These are phyloP conservation scores for Prorocentrum cordatum DNA, from an alignment of 169 alveolate genomes.

Conservation along the genomic window DNA sequence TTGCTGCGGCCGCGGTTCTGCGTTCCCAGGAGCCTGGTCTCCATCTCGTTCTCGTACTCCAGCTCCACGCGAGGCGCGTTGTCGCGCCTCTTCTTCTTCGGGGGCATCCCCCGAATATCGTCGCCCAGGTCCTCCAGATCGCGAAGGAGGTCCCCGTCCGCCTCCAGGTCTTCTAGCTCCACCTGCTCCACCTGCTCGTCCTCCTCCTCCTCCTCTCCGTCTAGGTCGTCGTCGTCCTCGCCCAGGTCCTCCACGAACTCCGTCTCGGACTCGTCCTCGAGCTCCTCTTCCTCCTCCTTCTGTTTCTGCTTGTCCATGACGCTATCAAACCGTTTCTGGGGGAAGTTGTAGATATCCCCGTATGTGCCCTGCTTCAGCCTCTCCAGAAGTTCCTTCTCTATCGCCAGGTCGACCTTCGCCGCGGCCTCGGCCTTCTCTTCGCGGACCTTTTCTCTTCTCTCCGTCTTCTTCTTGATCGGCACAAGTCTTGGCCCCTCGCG, in stretches of 20 bases:
- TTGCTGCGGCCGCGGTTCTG: no score
- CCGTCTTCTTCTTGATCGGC: constrained; percentile 96
- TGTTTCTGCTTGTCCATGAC: constrained; percentile 33
- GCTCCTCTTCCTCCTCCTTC: background rate
- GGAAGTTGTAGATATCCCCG: constrained; percentile 56
- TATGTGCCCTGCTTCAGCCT: constrained; percentile 33
- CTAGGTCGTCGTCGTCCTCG: constrained; percentile 15
- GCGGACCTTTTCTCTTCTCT: constrained; percentile 93
- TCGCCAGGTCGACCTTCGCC: constrained; percentile 93
- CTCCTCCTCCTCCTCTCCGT: background rate
- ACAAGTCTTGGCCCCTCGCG: constrained; percentile 73
- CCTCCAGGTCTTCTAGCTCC: constrained; percentile 24
- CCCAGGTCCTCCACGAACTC: constrained; percentile 49
- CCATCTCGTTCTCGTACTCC: constrained; percentile 65
- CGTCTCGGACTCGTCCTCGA: constrained; percentile 9
- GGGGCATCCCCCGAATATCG: no score
- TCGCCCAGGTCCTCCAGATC: no score
- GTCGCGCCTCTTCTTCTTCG: constrained; percentile 1
- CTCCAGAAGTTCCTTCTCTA: constrained; percentile 79
- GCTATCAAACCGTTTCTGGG: constrained; percentile 33
- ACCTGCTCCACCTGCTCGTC: constrained; percentile 22
- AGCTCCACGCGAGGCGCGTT: constrained; percentile 23
- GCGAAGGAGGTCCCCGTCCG: no score
- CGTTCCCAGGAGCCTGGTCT: no score
- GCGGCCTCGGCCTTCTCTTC: constrained; percentile 92